Evolutionary conservation across 2,329 filamentous ascomycete species (phyloP).

Genomic region (Cladorrhinum sp.): DNA sequence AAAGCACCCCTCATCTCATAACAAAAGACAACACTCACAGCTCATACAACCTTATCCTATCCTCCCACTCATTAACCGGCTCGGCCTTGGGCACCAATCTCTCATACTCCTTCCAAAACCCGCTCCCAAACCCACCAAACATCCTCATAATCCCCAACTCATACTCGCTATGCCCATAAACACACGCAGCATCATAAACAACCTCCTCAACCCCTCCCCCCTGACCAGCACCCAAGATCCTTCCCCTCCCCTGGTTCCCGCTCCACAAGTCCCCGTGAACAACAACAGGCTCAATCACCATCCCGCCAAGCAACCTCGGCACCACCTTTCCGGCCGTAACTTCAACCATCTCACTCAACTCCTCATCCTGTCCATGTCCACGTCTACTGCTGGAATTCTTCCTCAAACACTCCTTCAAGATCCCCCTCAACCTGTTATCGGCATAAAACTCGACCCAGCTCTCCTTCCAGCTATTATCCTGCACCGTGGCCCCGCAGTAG

Average conservation of each 20-base stretch:
- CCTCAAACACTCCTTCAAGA: constrained; percentile 56
- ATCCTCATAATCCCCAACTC: constrained; percentile 93
- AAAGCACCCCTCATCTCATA: not conserved
- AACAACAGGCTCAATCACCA: constrained; percentile 72
- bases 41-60: constrained; percentile 78
- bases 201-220: constrained; percentile 62
- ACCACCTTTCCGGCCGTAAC: constrained; percentile 63
- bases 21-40: constrained; percentile 57
- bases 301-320: constrained; percentile 65
- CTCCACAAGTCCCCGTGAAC: constrained; percentile 94
- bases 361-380: constrained; percentile 54
- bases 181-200: constrained; percentile 76
- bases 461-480: constrained; percentile 70
- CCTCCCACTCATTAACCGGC: constrained; percentile 78
- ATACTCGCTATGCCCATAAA: constrained; percentile 85
- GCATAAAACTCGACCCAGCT: constrained; percentile 88
- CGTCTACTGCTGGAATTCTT: too few species aligned
- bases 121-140: constrained; percentile 81
- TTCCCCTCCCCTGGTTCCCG: constrained; percentile 71
- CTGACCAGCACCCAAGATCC: constrained; percentile 50
- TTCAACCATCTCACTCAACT: constrained; percentile 63
- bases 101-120: constrained; percentile 77
- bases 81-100: constrained; percentile 72
- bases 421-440: constrained; percentile 66
- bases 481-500: constrained; percentile 80